Evolutionary conservation across 306 rosid species (phyloP), one percentile per base, ranked within the genome.

Genomic region (Coriaria nepalensis): DNA sequence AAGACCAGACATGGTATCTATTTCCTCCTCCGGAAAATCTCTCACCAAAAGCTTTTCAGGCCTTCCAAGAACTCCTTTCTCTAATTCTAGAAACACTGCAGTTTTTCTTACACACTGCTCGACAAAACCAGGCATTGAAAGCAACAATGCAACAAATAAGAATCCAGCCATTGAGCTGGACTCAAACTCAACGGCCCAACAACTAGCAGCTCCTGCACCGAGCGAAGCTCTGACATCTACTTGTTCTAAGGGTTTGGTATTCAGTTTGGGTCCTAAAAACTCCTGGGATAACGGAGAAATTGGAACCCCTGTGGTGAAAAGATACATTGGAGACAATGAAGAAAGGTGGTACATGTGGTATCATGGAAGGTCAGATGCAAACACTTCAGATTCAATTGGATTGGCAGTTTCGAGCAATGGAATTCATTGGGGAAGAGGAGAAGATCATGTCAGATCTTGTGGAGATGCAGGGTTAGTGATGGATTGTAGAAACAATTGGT

Each of bases 311-410:
- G 83, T 86, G 6, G 86, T 82, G 64, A 82, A 82, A 64, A 65
- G 88, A 72, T 86, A 78, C 49, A 75, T 72, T 6, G 63, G 81
- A 10, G 96, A 86, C 20, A 81, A 81, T 53, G 88, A 78, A 64
- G 88, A 81, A 67, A 72, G 88, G 55, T 86, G 93, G 96, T 74
- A 76, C 72, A 82, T 77, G 90, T 79, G 96, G 93, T 79, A 82
- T 43, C 63, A 72, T 56, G 96, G 93, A 4, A 72, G 62, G 60
- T 57, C 82, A 4, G 71, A 57, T 11, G 72, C 69, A 34, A 20
- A 1, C 29, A 68, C 81, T 45, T 55, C 29, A 47, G 87, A 76
- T 45, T 67, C 59, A 44, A 67, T 79, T 13, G 88, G 93, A 32
- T 70, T 86, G 35, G 86, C 93, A 4, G 73, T 77, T 73, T 86